A percentile compares a stretch with the other conserved stretches of the same genome.
Conservation (phyloP, 2,329 filamentous ascomycete species). For the Neonectria ditissima region DNA sequence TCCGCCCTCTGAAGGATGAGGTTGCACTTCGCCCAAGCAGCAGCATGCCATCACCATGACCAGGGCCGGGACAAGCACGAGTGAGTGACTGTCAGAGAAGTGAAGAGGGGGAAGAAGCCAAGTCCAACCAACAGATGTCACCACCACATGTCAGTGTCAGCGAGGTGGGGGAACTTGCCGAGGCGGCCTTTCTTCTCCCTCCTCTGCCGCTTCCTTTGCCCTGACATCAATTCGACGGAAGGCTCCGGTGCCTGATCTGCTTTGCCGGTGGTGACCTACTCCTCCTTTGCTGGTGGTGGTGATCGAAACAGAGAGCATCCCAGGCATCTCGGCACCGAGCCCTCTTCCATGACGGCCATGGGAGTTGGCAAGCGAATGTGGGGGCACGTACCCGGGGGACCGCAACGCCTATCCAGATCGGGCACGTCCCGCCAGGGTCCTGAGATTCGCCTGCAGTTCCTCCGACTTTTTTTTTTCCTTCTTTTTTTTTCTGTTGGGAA, state of each 20-base stretch:
- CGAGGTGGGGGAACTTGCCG: slow-evolving; percentile 6
- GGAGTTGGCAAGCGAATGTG: slow-evolving; percentile 7
- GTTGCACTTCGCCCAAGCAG: not conserved
- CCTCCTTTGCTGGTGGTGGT: not conserved
- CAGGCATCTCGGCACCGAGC: not conserved
- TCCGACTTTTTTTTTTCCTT: slow-evolving; percentile 38
- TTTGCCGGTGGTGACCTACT: no score
- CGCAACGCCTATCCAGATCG: slow-evolving; percentile 18
- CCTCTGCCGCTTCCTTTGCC: not conserved
- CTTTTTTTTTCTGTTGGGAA: slow-evolving; percentile 52
- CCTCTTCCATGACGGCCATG: not conserved
- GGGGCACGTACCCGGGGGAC: slow-evolving; percentile 14
- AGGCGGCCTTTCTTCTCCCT: slow-evolving; percentile 9
- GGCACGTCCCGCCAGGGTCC: slow-evolving; percentile 20
- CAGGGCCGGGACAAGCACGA: not conserved
- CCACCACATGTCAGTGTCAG: slow-evolving; percentile 18
- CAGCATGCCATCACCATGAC: not conserved
- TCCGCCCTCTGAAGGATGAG: not conserved
- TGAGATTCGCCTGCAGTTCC: slow-evolving; percentile 28
- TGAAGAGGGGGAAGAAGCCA: not conserved
- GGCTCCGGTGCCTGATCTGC: slow-evolving; percentile 10
- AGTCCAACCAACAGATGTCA: not conserved
- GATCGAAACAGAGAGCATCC: slow-evolving; percentile 12
- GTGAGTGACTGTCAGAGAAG: not conserved
- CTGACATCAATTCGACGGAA: slow-evolving; percentile 12